Evolutionary conservation across 2,329 filamentous ascomycete genomes (phyloP).

Genomic region (Ceratocystis ficicola): DNA sequence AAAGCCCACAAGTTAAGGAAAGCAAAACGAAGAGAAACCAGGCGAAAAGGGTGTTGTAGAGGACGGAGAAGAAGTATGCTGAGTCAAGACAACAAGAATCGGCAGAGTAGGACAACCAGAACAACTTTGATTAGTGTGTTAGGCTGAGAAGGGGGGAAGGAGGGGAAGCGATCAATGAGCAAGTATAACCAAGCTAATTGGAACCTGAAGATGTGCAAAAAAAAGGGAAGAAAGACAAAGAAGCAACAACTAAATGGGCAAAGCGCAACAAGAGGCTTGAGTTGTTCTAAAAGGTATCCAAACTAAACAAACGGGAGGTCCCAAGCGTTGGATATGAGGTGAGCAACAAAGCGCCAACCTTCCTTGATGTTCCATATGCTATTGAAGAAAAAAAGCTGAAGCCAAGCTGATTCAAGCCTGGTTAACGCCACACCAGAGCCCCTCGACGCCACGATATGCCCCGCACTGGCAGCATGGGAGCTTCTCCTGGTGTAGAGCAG

Average conservation of each 20-base stretch:
- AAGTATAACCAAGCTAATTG: background rate
- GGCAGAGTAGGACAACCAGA: background rate
- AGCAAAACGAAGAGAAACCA: slow-evolving; percentile 1
- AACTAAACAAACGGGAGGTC: slow-evolving; percentile 7
- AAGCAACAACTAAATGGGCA: background rate
- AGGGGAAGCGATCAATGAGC: background rate
- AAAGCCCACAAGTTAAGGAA: background rate
- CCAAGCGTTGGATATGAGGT: slow-evolving; percentile 5
- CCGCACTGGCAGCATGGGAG: slow-evolving; percentile 8
- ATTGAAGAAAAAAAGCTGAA: slow-evolving; percentile 14
- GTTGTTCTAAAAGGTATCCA: slow-evolving; percentile 1
- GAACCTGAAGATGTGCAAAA: background rate
- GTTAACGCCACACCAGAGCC: slow-evolving; percentile 9
- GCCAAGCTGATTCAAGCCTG: background rate
- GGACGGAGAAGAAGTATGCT: background rate
- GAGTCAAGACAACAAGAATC: background rate
- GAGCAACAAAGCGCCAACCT: slow-evolving; percentile 8
- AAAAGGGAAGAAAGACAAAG: slow-evolving; percentile 6
- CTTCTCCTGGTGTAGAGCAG: background rate
- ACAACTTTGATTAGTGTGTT: background rate
- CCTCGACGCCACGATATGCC: slow-evolving; percentile 18
- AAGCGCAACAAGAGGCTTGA: background rate
- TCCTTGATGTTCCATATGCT: slow-evolving; percentile 4
- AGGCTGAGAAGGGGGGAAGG: background rate
- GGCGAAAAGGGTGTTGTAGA: background rate